Base-by-base conservation (phyloP, 306 rosid genomes). In the Leucaena leucocephala region DNA sequence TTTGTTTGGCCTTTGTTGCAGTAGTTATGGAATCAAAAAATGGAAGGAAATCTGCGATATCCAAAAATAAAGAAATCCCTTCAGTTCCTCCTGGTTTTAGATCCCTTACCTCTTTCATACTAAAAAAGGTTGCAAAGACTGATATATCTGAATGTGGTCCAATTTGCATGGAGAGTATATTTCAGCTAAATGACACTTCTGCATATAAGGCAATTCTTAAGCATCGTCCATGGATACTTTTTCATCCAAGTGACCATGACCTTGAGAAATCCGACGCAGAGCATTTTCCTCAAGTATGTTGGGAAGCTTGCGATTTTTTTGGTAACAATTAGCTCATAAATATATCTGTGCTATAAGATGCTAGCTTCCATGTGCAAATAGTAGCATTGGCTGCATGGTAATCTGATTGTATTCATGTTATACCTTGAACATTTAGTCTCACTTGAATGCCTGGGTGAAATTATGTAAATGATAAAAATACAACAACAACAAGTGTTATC, bases 71-170 rank as follows among this genome's bases (percentile, higher is more conserved):
- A 81, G 43, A 52, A 69, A 58, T 69, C 79, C 80, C 81, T 74
- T 62, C 90, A 13, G 81, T 55, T 68, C 96, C 99, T 19, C 97
- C 98, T 3, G 96, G 98, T 77, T 93, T 90, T 76, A 84, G 63
- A 42, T 87, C 93, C 72, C 87, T 75, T 34, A 90, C 90, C 21
- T 85, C 99, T 58, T 91, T 95, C 76, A 64, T 3, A 27, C 84
- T 91, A 73, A 85, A 81, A 86, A 93, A 72, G 89, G 79, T 64
- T 6, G 83, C 80, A 67, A 80, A 82, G 82, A 70, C 52, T 69
- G 17, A 79, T 57, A 81, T 71, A 54, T 83, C 74, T 66, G 82
- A 75, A 64, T 79, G 76, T 67, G 83, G 71, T 68, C 58, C 85
- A 68, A 39, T 78, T 57, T 78, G 27, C 43, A 42, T 16, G 59